These are phyloP conservation scores for Tripidium arundinaceum DNA, from an alignment of 202 grass and related monocot genomes.

Conservation along the genomic window DNA sequence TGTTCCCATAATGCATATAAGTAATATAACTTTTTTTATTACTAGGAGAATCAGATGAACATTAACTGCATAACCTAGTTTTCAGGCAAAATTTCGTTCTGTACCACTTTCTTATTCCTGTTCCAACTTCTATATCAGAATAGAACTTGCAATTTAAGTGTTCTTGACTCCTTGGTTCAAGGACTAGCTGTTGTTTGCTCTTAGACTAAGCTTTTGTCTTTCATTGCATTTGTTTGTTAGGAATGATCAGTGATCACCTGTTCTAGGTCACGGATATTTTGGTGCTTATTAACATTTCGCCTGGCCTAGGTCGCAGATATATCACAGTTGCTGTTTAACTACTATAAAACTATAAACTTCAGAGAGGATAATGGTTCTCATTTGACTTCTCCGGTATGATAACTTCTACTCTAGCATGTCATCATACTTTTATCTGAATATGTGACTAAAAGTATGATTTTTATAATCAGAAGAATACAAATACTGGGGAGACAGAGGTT, in stretches of 20 bases:
- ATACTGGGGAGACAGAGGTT: background rate
- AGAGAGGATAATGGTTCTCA: slow-evolving; percentile 35
- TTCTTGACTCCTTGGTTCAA: background rate
- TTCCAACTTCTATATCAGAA: slow-evolving; percentile 15
- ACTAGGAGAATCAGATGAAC: background rate
- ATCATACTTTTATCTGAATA: background rate
- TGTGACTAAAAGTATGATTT: background rate
- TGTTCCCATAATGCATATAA: background rate
- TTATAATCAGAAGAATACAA: slow-evolving; percentile 29
- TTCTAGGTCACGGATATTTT: background rate
- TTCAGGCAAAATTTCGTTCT: background rate
- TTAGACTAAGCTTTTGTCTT: background rate
- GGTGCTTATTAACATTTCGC: slow-evolving; percentile 25
- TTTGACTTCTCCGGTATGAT: slow-evolving; percentile 34
- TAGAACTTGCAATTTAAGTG: background rate
- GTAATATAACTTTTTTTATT: background rate
- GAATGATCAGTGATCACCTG: background rate
- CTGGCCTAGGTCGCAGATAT: slow-evolving; percentile 48
- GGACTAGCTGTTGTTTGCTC: background rate
- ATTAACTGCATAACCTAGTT: background rate
- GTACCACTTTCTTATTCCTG: background rate
- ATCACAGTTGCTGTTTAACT: slow-evolving; percentile 59
- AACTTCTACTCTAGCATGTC: background rate
- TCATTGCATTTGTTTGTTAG: background rate
- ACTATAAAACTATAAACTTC: slow-evolving; percentile 62